Evolutionary conservation across 306 rosid genomes (phyloP).

Genomic region (Adenanthera pavonina): DNA sequence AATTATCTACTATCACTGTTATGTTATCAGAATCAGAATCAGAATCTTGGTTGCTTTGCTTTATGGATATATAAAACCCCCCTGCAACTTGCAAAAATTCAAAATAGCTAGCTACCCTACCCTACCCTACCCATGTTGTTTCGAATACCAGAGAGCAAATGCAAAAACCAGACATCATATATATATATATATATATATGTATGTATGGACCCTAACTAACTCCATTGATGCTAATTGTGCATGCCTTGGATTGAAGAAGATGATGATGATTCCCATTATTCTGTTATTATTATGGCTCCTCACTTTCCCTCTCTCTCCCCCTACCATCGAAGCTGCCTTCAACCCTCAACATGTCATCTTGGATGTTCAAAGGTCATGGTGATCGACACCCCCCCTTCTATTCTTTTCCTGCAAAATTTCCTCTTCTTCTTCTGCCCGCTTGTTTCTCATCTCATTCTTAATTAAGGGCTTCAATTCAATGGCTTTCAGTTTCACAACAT

Average conservation of each 20-base stretch:
- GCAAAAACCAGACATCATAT: conserved; percentile 20
- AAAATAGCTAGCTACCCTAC: no score
- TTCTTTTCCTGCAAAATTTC: no score
- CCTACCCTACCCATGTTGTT: conserved; percentile 37
- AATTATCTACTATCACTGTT: background rate
- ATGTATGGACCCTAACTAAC: no score
- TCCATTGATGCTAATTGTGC: no score
- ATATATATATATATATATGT: no score
- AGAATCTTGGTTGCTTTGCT: conserved; percentile 20
- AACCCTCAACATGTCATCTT: conserved; percentile 78
- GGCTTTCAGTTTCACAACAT: no score
- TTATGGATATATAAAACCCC: conserved; percentile 43
- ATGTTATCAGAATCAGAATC: no score
- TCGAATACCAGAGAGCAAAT: conserved; percentile 39
- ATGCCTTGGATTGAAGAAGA: background rate
- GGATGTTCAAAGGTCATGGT: conserved; percentile 70
- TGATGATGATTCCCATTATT: conserved; percentile 57
- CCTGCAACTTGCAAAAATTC: conserved; percentile 48
- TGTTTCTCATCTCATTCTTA: no score
- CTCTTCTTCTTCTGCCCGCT: no score
- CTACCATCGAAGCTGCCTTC: conserved; percentile 50
- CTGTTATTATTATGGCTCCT: conserved; percentile 70
- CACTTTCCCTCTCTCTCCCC: conserved; percentile 42
- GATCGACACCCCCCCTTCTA: background rate
- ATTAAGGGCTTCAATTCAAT: no score